Evolutionary conservation across 2,329 filamentous ascomycete species (phyloP).

Genomic region (Cadophora malorum): DNA sequence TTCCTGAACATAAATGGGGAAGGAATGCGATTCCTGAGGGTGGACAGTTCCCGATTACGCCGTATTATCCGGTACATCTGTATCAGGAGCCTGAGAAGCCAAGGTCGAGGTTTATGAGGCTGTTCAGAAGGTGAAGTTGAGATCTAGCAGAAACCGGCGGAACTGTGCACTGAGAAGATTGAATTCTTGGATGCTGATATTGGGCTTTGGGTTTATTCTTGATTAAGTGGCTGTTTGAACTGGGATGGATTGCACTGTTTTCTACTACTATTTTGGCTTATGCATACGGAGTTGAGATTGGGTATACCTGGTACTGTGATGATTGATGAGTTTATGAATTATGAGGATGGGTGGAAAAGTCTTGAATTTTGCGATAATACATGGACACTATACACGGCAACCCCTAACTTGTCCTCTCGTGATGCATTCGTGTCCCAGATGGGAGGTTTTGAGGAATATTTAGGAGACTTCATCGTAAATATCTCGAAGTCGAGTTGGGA

Average conservation of each 20-base stretch:
- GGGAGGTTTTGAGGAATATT: too few relatives aligned
- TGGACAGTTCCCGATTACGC: constrained; percentile 33
- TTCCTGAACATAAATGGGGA: constrained; percentile 43
- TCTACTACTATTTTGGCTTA: neutral
- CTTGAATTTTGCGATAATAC: neutral
- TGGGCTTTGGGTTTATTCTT: neutral
- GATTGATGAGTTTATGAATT: constrained; percentile 7
- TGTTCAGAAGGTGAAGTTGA: constrained; percentile 34
- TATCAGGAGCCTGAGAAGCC: constrained; percentile 37
- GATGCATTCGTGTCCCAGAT: neutral
- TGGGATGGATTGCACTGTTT: neutral
- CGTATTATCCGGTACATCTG: constrained; percentile 36
- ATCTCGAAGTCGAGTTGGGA: too few relatives aligned
- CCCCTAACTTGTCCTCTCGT: neutral
- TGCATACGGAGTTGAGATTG: neutral
- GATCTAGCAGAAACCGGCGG: too few relatives aligned
- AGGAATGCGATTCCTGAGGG: constrained; percentile 3
- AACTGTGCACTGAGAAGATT: neutral
- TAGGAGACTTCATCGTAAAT: too few relatives aligned
- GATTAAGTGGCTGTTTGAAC: neutral
- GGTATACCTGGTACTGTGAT: neutral
- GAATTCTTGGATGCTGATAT: neutral
- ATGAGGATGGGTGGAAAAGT: constrained; percentile 10
- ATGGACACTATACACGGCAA: neutral
- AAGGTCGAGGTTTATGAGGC: constrained; percentile 33